Percentiles rank a stretch among this genome's conserved stretches.
These are phyloP conservation scores for Brassica rapa DNA, from an alignment of 345 rosid genomes.

Conservation along the genomic window DNA sequence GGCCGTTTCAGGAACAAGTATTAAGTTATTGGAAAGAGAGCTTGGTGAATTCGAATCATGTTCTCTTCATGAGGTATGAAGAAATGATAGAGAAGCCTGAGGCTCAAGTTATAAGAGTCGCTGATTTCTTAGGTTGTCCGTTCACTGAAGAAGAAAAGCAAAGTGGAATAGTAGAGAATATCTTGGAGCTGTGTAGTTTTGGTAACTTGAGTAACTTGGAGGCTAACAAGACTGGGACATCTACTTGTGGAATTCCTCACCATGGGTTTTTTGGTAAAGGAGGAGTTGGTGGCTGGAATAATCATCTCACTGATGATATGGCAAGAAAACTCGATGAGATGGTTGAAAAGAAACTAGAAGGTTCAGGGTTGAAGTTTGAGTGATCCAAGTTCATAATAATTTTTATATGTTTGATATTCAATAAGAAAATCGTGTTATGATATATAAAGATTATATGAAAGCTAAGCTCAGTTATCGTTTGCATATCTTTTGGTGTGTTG, in stretches of 20 bases:
- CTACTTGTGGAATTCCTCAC: background rate
- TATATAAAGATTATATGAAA: background rate
- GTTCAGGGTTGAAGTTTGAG: background rate
- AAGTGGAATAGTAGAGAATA: background rate
- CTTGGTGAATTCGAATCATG: background rate
- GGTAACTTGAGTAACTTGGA: background rate
- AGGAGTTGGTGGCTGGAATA: slow-evolving; percentile 3
- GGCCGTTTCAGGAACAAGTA: background rate
- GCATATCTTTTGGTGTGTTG: background rate
- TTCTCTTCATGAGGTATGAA: background rate
- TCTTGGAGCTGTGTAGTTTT: background rate
- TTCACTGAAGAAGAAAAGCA: background rate
- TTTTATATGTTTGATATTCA: background rate
- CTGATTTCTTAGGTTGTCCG: background rate
- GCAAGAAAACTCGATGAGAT: background rate
- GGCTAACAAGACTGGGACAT: background rate
- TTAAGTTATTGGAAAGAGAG: background rate
- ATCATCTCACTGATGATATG: background rate
- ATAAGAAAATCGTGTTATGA: no score
- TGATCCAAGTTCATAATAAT: background rate
- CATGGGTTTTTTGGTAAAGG: background rate
- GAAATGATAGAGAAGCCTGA: background rate
- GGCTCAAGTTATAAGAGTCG: background rate
- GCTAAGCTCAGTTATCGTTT: background rate
- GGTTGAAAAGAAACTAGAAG: background rate